Evolutionary conservation across 1,139 yeast species (phyloP), one percentile per base, ranked within the genome.

Genomic region (Candida sojae): DNA sequence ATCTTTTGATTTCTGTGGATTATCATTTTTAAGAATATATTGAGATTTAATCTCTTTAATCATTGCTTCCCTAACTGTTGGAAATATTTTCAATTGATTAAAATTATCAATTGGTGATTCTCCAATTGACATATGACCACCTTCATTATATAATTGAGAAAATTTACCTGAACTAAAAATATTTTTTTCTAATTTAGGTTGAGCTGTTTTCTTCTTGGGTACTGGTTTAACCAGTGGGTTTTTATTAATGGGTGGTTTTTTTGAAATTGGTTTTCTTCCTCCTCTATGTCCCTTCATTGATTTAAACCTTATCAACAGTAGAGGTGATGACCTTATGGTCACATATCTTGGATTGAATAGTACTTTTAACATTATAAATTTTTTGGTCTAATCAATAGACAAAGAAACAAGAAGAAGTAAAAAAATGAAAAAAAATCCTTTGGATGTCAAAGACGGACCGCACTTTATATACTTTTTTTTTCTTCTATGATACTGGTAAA

Each of bases 61-160:
- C 64, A 90, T 72, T 1, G 86, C 85, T 0, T 71, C 71, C 53
- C 97, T 71, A 0, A 92, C 87, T 1, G 76, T 74, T 0, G 93
- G 90, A 44, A 84, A 71, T 25, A 93, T 71, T 49, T 83, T 78
- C 50, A 92, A 72, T 42, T 85, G 82, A 13, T 80, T 79, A 59
- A 92, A 91, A 17, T 78, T 71, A 1, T 75, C 71, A 42, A 89
- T 80, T 57, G 81, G 81, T 2, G 47, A 42, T 10, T 64, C 65
- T 11, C 12, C 43, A 9, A 10, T 11, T 26, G 21, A 6, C 13
- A 17, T 26, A 31, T 56, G 37, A 11, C 54, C 52, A 17, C 31
- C 2, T n/a, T 45, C 43, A 17, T 57, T 55, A 31, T 57, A 53
- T 26, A 68, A 53, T 34, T 63, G 62, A 1, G 70, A 63, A 46